Base-by-base conservation (phyloP, 1,139 yeast genomes). In the Yamadazyma diddensiae region DNA sequence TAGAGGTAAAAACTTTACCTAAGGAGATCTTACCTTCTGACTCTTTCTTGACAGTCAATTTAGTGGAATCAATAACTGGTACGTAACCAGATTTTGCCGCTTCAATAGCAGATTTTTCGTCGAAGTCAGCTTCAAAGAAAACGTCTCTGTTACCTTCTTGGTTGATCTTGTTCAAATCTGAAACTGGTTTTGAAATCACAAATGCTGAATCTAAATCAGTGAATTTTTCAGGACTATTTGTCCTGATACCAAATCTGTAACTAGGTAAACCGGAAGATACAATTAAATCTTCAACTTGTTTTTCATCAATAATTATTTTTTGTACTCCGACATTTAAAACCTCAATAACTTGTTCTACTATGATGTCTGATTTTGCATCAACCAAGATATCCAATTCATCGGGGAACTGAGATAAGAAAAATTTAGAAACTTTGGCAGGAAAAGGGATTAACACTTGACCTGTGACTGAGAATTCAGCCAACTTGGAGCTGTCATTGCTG, bases 281-380 rank as follows among this genome's bases (percentile, higher is more conserved):
- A 13, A 73, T 55, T 16, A 55, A 53, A 0, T 53, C 55, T 2
- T 65, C 68, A 19, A 54, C 56, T 30, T 58, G 58, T 0, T 45
- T 34, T 13, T 55, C 54, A 2, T 56, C 40, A 18, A 76, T 73
- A 42, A 83, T 63, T 2, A 85, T 52, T 12, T 68, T 66, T 21
- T 62, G 52, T 13, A 82, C 76, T 19, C 96, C 96, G 33, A 70
- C 70, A 50, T 88, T 87, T 42, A 85, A 70, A 22, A 85, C 52
- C 9, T 64, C 68, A 24, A 84, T 65, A 16, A 75, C 52, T 22
- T 63, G 59, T 36, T 79, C 82, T 10, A 54, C 49, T 17, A 58
- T 45, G 4, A 33, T 36, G 4, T 42, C 30, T 11, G 39, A 35
- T 4, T 57, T 43, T 11, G 62, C 62, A 43, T 65, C 72, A 21